Base-by-base conservation (phyloP, 371 early-diverging fungal species). In the Sporodiniella umbellata region DNA sequence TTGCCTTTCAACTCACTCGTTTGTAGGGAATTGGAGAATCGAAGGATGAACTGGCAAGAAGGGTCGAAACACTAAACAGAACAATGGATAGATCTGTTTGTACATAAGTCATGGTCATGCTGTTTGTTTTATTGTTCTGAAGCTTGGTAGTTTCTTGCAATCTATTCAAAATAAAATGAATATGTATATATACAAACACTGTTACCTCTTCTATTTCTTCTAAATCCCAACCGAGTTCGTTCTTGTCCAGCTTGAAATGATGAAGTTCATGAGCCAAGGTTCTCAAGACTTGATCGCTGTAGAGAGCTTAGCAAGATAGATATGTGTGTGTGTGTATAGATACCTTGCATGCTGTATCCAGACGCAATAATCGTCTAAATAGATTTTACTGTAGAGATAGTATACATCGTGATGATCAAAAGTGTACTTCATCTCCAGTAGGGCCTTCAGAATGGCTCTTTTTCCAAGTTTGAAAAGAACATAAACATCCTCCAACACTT, bases 281-380 rank as follows among this genome's bases (percentile, higher is more conserved):
- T 45, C 77, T 68, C 6, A 93, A 47, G 12, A 77, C 78, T 50
- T 80, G 75, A 19, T 92, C 93, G 54, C 86, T 86, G 57, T 18
- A 48, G 39, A 17, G 31, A 40, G 21, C 38, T 17, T 35, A 35
- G 12, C 24, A 1, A 21, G 10, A n/a, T n/a, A n/a, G n/a, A n/a
- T n/a, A n/a, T n/a, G n/a, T n/a, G n/a, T 24, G 3, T 48, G 7
- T 40, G 23, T 35, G 10, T 38, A 1, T 8, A 18, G 12, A 58
- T 70, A 75, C 80, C 64, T 79, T 39, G 88, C 64, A 30, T 78
- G 81, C 56, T 95, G 95, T n/a, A 94, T 73, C 98, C 98, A 96
- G n/a, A 90, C 79, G 66, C 95, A 94, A 61, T 96, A 98, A 61
- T 98, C 97, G 60, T 94, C 93, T n/a, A 96, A 42, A 62, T 74